These are phyloP conservation scores for Solanum arcanum DNA, from an alignment of 257 asterid species.

Conservation along the genomic window DNA sequence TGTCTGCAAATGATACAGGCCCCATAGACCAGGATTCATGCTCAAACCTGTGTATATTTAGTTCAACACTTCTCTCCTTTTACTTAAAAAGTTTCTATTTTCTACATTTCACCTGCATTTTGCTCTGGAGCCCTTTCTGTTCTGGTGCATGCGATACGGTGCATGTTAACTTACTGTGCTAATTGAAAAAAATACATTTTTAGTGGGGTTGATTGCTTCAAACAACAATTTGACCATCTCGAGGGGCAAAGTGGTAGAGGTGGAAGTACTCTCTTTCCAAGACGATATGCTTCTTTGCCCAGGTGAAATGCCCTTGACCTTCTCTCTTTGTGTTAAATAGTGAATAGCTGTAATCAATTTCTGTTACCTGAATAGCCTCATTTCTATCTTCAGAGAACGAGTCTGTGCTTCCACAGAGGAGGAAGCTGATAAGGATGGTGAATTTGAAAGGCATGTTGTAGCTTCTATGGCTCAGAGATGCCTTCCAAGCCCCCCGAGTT, in stretches of 20 bases:
- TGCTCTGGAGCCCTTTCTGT: background rate
- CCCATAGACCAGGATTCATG: background rate
- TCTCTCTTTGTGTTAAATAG: background rate
- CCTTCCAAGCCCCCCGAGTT: conserved; percentile 48
- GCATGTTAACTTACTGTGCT: background rate
- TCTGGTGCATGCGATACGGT: background rate
- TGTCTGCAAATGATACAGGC: background rate
- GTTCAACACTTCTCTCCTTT: background rate
- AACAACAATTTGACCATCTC: conserved; percentile 75
- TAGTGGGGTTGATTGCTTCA: conserved; percentile 85
- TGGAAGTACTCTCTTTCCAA: conserved; percentile 41
- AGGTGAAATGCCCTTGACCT: conserved; percentile 29
- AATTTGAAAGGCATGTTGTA: conserved; percentile 23
- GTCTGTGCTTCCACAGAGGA: conserved; percentile 64
- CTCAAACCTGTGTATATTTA: background rate
- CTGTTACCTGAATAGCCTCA: background rate
- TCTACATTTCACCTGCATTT: background rate
- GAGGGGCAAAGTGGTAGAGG: conserved; percentile 65
- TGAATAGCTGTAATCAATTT: background rate
- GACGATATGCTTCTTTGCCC: conserved; percentile 89
- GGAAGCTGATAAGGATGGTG: conserved; percentile 35
- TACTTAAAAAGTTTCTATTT: background rate
- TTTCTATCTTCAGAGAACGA: conserved; percentile 52
- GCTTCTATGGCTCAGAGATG: conserved; percentile 38
- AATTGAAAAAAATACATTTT: background rate